A percentile compares a stretch with the other conserved stretches of the same genome.
Conservation (phyloP, 495 filamentous ascomycete genomes). For the Cercophora newfieldiana region DNA sequence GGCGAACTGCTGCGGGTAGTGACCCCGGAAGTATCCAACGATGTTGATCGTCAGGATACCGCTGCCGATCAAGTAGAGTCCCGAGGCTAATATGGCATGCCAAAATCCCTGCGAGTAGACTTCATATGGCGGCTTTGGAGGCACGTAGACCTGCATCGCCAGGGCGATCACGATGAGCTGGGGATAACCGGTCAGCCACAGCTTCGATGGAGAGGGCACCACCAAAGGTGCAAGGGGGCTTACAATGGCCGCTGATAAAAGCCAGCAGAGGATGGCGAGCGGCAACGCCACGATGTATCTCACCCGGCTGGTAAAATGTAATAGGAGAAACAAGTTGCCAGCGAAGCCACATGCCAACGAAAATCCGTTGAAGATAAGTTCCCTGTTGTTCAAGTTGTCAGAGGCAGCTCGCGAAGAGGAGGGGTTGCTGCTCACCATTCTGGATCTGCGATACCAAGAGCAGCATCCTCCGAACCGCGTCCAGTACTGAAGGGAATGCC, state of each 20-base stretch:
- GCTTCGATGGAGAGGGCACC: neutral
- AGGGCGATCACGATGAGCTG: conserved; percentile 62
- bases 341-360: conserved; percentile 66
- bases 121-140: conserved; percentile 57
- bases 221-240: conserved; percentile 28
- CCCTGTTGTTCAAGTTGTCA: conserved; percentile 29
- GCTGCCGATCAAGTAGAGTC: conserved; percentile 64
- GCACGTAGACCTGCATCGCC: conserved; percentile 60
- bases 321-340: conserved; percentile 71
- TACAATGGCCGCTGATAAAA: conserved; percentile 64
- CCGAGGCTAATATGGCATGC: conserved; percentile 71
- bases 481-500: conserved; percentile 37
- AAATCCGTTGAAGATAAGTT: conserved; percentile 60
- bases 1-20: conserved; percentile 74
- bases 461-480: conserved; percentile 48
- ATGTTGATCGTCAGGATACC: conserved; percentile 73
- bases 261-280: conserved; percentile 67
- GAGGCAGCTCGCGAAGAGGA: neutral
- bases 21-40: conserved; percentile 73
- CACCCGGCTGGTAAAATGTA: conserved; percentile 73
- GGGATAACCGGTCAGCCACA: neutral
- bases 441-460: conserved; percentile 53
- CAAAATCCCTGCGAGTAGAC: conserved; percentile 75
- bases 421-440: conserved; percentile 44
- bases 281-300: conserved; percentile 76